These are phyloP conservation scores for Colletotrichum melonis DNA, from an alignment of 2,329 filamentous ascomycete species.

Conservation along the genomic window DNA sequence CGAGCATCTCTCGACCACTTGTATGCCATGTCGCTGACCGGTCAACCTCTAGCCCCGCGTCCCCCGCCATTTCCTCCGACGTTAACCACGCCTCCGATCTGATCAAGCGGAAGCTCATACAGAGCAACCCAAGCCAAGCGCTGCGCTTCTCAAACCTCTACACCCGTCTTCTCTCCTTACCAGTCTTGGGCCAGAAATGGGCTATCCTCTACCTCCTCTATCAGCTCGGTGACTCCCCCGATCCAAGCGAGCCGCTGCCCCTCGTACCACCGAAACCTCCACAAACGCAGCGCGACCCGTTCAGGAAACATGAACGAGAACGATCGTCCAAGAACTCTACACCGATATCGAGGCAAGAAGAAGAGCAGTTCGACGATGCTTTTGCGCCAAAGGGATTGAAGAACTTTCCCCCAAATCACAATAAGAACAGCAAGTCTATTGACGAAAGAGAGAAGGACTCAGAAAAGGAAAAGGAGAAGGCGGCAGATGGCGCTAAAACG, in stretches of 20 bases:
- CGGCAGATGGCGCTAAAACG: slow-evolving; percentile 40
- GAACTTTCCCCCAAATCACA: slow-evolving; percentile 54
- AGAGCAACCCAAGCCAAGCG: slow-evolving; percentile 81
- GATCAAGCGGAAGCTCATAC: slow-evolving; percentile 88
- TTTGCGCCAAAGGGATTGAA: slow-evolving; percentile 65
- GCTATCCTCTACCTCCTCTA: slow-evolving; percentile 93
- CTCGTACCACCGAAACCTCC: slow-evolving; percentile 53
- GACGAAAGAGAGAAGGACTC: slow-evolving; percentile 50
- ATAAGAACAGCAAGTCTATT: slow-evolving; percentile 46
- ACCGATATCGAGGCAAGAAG: slow-evolving; percentile 53
- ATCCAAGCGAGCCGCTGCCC: slow-evolving; percentile 64
- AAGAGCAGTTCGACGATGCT: slow-evolving; percentile 62
- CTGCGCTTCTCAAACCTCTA: slow-evolving; percentile 92
- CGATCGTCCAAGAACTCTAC: slow-evolving; percentile 49
- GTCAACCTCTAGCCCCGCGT: slow-evolving; percentile 53
- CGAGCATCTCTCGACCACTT: background rate
- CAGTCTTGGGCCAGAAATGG: slow-evolving; percentile 96
- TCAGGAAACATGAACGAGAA: slow-evolving; percentile 51
- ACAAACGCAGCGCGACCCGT: slow-evolving; percentile 43
- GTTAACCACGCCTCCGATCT: slow-evolving; percentile 93
- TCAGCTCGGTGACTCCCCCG: slow-evolving; percentile 78
- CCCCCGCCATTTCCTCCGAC: slow-evolving; percentile 72
- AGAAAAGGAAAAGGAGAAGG: slow-evolving; percentile 48
- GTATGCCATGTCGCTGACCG: slow-evolving; percentile 1
- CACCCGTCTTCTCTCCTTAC: slow-evolving; percentile 87